Base-by-base conservation (phyloP, 1,139 yeast genomes). In the Arxiozyma heterogenica region DNA sequence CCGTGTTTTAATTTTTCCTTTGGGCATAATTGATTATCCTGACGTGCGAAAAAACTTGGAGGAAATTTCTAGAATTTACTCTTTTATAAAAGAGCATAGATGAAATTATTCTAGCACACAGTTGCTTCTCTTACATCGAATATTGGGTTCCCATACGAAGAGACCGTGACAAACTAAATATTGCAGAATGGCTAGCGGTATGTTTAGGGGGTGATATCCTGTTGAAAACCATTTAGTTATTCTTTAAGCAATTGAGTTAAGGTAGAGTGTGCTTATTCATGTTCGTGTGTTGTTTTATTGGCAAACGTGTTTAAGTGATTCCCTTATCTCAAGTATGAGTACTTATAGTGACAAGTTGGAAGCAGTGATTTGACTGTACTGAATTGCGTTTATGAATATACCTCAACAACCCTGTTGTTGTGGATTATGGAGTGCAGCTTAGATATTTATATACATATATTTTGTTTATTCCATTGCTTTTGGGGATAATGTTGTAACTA, bases 201-300 rank as follows among this genome's bases (percentile, higher is more conserved):
- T 62, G 71, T 67, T 50, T 60, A 46, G 64, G 71, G 71, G 71
- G 71, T 68, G 71, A 65, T 67, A 60, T 67, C 71, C 71, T 65
- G 69, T 65, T 61, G 63, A 67, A 67, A 68, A 65, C 71, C 71
- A 63, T 60, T 63, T 65, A 66, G 70, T 66, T 65, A 59, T 65
- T 66, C 69, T 63, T 62, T 57, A 57, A 49, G 52, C 44, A 50
- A 30, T 49, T 49, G 27, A 41, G 20, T 41, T 45, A 49, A 46
- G 41, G 17, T 50, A 47, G 22, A 21, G 15, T 21, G 18, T 17
- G 6, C 30, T 43, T 22, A 11, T 22, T 23, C 18, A 34, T 12
- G 39, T 34, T 11, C 6, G 2, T 34, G n/a, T 34, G n/a, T 12
- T 3, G 17, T 8, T 15, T 12, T 12, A 12, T 34, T 34, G n/a